Evolutionary conservation across 345 rosid genomes (phyloP).

Genomic region (Salix viminalis): DNA sequence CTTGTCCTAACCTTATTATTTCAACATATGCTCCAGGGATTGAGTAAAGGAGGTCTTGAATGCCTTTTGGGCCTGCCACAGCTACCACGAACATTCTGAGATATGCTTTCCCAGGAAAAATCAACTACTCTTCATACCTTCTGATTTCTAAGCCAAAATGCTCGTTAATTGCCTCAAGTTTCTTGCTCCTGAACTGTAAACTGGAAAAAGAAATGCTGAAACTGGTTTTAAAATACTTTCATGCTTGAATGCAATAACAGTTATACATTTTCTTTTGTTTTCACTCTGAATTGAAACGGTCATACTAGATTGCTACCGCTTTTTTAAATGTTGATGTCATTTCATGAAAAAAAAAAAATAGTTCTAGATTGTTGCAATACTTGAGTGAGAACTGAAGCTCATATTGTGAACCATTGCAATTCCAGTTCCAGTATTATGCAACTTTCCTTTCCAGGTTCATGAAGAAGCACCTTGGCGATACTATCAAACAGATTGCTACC

Average conservation of each 20-base stretch:
- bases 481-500: no score
- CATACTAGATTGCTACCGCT: neutral
- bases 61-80: neutral
- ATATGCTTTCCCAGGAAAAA: neutral
- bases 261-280: neutral
- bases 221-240: neutral
- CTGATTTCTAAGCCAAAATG: conserved; percentile 5
- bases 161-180: neutral
- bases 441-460: no score
- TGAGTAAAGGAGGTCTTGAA: neutral
- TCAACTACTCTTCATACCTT: neutral
- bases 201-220: neutral
- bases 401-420: neutral
- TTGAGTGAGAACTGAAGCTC: neutral
- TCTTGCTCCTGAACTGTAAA: neutral
- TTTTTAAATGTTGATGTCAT: neutral
- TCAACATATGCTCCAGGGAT: neutral
- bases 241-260: no score
- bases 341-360: neutral
- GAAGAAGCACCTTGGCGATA: no score
- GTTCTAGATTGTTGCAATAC: neutral
- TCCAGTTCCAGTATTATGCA: neutral
- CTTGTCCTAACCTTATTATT: neutral
- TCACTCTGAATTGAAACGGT: neutral
- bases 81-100: neutral